Percentiles rank a stretch among this genome's conserved stretches.
Conservation (phyloP, 2,329 filamentous ascomycete genomes). For the Phaeosphaeriaceae sp. region DNA sequence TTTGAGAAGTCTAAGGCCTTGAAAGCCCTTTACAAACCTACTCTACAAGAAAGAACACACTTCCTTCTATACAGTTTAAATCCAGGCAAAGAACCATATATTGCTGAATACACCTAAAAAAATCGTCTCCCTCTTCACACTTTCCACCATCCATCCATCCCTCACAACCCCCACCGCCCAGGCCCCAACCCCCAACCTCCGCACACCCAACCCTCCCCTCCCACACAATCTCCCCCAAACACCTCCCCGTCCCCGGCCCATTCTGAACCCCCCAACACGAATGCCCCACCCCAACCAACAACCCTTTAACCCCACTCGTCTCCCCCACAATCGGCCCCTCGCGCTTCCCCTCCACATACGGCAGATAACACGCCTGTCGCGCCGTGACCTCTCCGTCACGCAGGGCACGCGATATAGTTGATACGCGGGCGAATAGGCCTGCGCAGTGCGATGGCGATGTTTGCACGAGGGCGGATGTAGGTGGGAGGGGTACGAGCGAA, state of each 20-base stretch:
- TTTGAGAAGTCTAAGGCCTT: too few species aligned
- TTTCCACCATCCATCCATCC: too few species aligned
- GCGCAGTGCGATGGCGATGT: slow-evolving; percentile 80
- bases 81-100: too few species aligned
- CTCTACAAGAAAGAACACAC: too few species aligned
- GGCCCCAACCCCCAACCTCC: slow-evolving; percentile 51
- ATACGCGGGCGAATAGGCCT: slow-evolving; percentile 82
- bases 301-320: slow-evolving; percentile 72
- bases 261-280: slow-evolving; percentile 99
- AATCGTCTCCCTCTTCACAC: too few species aligned
- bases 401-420: slow-evolving; percentile 60
- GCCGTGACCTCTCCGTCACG: slow-evolving; percentile 64
- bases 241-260: slow-evolving; percentile 74
- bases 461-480: slow-evolving; percentile 75
- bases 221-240: slow-evolving; percentile 31
- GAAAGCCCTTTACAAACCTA: too few species aligned
- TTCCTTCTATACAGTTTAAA: too few species aligned
- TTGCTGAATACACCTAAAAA: background rate
- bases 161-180: slow-evolving; percentile 17
- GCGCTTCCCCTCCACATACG: slow-evolving; percentile 65
- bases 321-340: slow-evolving; percentile 79
- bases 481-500: slow-evolving; percentile 73
- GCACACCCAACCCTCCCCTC: slow-evolving; percentile 44
- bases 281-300: slow-evolving; percentile 87
- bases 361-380: slow-evolving; percentile 92